phyloP scores from a whole-genome alignment of 2,329 filamentous ascomycete genomes.

The Ophiostoma himal-ulmi region DNA sequence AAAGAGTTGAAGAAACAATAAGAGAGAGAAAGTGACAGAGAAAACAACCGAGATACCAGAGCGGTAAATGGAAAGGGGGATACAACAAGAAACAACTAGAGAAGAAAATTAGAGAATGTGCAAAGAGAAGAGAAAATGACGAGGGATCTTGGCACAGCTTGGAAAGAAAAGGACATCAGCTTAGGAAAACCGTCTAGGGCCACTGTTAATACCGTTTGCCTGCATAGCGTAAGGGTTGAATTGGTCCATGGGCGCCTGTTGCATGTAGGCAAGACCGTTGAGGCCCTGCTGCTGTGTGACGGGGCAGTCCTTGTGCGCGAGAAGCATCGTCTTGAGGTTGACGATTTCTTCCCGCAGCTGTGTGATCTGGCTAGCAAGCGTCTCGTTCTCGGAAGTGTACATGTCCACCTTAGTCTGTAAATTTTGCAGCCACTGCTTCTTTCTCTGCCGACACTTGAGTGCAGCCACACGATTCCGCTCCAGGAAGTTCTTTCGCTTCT shows the following conservation, averaged over 20 bases:
- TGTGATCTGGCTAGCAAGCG: slow-evolving; percentile 73
- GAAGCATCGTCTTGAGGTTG: slow-evolving; percentile 82
- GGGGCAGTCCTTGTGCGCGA: slow-evolving; percentile 94
- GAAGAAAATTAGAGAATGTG: not conserved
- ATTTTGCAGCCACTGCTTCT: slow-evolving; percentile 98
- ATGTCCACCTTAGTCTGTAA: slow-evolving; percentile 91
- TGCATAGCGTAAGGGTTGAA: slow-evolving; percentile 44
- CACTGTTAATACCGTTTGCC: slow-evolving; percentile 40
- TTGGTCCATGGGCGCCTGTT: slow-evolving; percentile 44
- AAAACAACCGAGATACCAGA: not conserved
- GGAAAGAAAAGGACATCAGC: not conserved
- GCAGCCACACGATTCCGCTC: slow-evolving; percentile 94
- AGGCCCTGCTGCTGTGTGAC: slow-evolving; percentile 83
- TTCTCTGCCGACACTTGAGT: slow-evolving; percentile 91
- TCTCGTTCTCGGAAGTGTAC: slow-evolving; percentile 87
- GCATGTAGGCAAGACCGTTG: slow-evolving; percentile 40
- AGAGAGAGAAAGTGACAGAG: not conserved
- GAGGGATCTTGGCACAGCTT: not conserved
- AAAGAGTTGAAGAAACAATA: not conserved
- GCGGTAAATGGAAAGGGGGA: not conserved
- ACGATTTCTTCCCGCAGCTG: slow-evolving; percentile 88
- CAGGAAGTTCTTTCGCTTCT: slow-evolving; percentile 96
- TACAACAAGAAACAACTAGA: not conserved
- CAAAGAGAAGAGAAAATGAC: not conserved
- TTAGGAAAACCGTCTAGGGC: slow-evolving; percentile 45